Evolutionary conservation across 2,329 filamentous ascomycete species (phyloP).

Genomic region (Cercospora sp.): DNA sequence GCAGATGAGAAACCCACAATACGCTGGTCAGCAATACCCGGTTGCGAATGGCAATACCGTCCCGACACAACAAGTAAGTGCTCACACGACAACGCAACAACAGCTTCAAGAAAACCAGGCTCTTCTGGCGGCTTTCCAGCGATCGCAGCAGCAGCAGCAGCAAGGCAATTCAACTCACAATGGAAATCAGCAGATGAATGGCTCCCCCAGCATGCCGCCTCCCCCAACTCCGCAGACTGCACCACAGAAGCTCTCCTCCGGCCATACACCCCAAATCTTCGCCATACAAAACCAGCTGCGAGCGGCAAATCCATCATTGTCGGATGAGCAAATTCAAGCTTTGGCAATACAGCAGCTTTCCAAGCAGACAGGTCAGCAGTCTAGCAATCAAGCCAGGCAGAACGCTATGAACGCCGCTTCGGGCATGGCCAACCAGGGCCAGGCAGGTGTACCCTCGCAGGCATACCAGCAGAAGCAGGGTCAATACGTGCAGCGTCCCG

Average conservation of each 20-base stretch:
- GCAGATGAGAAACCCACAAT: slow-evolving; percentile 31
- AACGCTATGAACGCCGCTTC: slow-evolving; percentile 43
- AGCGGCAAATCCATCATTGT: slow-evolving; percentile 52
- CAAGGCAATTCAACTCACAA: slow-evolving; percentile 28
- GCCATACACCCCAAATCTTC: slow-evolving; percentile 57
- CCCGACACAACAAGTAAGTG: slow-evolving; percentile 23
- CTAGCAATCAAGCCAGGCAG: slow-evolving; percentile 37
- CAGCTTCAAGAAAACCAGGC: slow-evolving; percentile 38
- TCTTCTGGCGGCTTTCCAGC: slow-evolving; percentile 34
- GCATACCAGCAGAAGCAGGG: slow-evolving; percentile 31
- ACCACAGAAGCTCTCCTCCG: slow-evolving; percentile 53
- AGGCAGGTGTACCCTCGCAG: slow-evolving; percentile 22
- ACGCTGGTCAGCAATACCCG: slow-evolving; percentile 32
- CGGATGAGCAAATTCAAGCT: slow-evolving; percentile 55
- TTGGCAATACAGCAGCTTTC: slow-evolving; percentile 53
- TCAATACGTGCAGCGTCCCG: slow-evolving; percentile 26
- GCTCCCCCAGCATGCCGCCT: slow-evolving; percentile 41
- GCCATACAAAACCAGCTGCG: slow-evolving; percentile 55
- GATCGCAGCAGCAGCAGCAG: slow-evolving; percentile 26
- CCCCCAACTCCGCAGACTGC: slow-evolving; percentile 36
- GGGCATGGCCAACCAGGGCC: slow-evolving; percentile 31
- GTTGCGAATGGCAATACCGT: slow-evolving; percentile 34
- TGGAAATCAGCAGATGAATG: slow-evolving; percentile 32
- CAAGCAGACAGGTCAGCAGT: slow-evolving; percentile 22
- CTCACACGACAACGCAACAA: slow-evolving; percentile 36